Evolutionary conservation across 2,329 filamentous ascomycete species (phyloP), one percentile per base, ranked within the genome.

Genomic region (Ceratocystis variospora): DNA sequence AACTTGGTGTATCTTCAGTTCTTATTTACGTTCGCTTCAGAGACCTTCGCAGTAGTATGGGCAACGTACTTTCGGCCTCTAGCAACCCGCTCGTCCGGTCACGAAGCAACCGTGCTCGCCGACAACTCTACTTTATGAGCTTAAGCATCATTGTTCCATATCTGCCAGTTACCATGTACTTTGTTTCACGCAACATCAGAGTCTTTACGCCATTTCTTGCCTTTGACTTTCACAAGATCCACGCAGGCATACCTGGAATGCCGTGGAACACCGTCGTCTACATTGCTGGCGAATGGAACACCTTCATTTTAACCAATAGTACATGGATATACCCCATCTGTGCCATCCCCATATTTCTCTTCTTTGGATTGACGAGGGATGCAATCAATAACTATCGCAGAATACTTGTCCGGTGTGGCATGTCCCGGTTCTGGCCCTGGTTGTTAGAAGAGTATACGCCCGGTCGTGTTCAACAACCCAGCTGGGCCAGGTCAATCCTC

Each of bases 341-440:
- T 1, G 74, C 76, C 3, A 70, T 80, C 0, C 75, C 78, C 61
- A 76, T 84, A 61, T 80, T 83, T 53, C 53, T 77, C 37, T 83
- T 82, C 72, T 85, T 84, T 66, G 82, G 83, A 59, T 78, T 78
- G 67, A 82, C 79, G n/a, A 76, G 76, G 31, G 81, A 84, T 37
- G 80, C 80, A 10, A 73, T 79, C 68, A 80, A 80, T 66, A 74
- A 74, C 64, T 84, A 84, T 71, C 76, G 80, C 22, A 64, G 69
- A 1, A 69, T 71, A 5, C 70, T 79, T 5, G 70, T 81, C 5
- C 69, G 68, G 6, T 2, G 79, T 31, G 78, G 80, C 0, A 70
- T 82, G 1, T 79, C 77, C 37, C 73, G 68, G 31, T 17, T 79
- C 19, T 81, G 80, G 68, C 78, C 80, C 0, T 68, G 69, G 3